Base-by-base conservation (phyloP, 2,329 filamentous ascomycete genomes). In the Lasiodiplodia gonubiensis region DNA sequence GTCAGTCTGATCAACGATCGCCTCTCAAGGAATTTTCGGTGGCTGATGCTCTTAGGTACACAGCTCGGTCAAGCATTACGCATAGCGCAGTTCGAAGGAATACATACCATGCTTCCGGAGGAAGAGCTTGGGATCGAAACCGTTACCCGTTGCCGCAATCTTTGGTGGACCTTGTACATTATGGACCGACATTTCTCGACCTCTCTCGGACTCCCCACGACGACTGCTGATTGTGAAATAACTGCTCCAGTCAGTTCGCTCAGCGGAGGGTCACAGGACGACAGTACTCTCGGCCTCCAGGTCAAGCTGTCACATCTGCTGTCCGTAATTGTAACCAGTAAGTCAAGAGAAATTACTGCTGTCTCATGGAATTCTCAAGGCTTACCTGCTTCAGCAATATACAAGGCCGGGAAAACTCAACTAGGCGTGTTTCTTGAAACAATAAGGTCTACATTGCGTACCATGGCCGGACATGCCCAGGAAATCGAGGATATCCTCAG, bases 101-200 rank as follows among this genome's bases (percentile, higher is more conserved):
- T 57, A 7, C 54, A 57, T 6, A 57, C 54, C 14, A n/a, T n/a
- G n/a, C 54, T 57, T 16, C 54, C 54, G 4, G 54, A 57, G 16
- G 54, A 57, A 10, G 54, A 57, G 33, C 54, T 57, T 3, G 54
- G 35, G 2, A 25, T n/a, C 12, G 54, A 39, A 23, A 42, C 25
- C 11, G 54, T 57, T 21, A 42, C 33, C 1, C 33, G 54, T 5
- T 57, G 54, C 35, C 35, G 54, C 6, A 57, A 35, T n/a, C 54
- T 57, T 11, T 57, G 33, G 33, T 57, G 54, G 54, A 57, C 54
- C 8, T 35, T 57, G 25, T 57, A 39, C 35, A 25, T 57, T 21
- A 42, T 57, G 53, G 53, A 55, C 37, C 53, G 53, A 11, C 53
- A 55, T 21, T 55, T 55, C 30, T 55, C 54, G 10, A 14, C 35